Evolutionary conservation across 1,139 yeast species (phyloP).

Genomic region (Casaregolazyma suthepensis): DNA sequence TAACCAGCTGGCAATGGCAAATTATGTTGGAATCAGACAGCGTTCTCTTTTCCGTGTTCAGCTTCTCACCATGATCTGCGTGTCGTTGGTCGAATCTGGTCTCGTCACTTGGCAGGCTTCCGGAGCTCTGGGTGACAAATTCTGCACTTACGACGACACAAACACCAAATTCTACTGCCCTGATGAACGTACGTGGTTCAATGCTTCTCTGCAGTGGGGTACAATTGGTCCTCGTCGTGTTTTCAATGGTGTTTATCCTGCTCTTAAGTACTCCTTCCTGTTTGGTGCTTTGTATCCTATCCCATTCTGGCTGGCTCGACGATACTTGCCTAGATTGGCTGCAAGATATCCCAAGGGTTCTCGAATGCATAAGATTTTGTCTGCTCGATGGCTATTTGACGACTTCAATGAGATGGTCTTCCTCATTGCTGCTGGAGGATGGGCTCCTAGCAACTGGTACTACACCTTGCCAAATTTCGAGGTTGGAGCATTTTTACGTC

Average conservation of each 20-base stretch:
- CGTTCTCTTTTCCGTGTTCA: constrained; percentile 55
- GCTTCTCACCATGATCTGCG: constrained; percentile 37
- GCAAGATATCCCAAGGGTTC: neutral
- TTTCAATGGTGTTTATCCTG: constrained; percentile 43
- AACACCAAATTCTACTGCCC: constrained; percentile 36
- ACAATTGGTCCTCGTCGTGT: constrained; percentile 58
- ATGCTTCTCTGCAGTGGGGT: constrained; percentile 50
- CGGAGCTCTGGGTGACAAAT: constrained; percentile 36
- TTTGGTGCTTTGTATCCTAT: constrained; percentile 35
- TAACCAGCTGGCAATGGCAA: constrained; percentile 53
- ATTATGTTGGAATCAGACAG: constrained; percentile 56
- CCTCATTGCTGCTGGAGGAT: constrained; percentile 39
- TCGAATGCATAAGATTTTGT: constrained; percentile 14
- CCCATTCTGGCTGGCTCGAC: constrained; percentile 36
- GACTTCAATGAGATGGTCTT: constrained; percentile 44
- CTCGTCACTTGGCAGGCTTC: constrained; percentile 49
- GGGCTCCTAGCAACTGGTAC: constrained; percentile 47
- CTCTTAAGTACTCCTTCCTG: constrained; percentile 39
- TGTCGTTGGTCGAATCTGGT: constrained; percentile 44
- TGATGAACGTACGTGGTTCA: constrained; percentile 40
- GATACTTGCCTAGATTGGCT: constrained; percentile 16
- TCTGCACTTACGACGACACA: constrained; percentile 26
- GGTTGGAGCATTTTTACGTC: constrained; percentile 46
- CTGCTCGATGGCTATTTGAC: constrained; percentile 16
- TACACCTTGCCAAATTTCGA: constrained; percentile 46